Base-by-base conservation (phyloP, 2,329 filamentous ascomycete genomes). In the Aspergillus sp. region DNA sequence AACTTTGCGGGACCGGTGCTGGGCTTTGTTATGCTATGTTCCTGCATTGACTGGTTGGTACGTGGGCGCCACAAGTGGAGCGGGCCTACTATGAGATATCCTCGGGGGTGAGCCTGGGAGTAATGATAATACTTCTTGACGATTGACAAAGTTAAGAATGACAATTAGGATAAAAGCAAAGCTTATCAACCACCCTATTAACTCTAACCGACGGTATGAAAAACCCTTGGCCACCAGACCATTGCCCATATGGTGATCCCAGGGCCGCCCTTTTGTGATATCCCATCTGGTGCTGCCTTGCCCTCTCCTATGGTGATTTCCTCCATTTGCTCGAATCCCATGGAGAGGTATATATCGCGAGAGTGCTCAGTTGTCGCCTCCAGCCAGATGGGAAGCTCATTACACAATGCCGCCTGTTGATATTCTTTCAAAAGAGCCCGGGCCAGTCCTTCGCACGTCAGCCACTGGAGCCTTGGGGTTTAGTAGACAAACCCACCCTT, bases 1-100 rank as follows among this genome's bases (percentile, higher is more conserved):
- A 74, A 75, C 37, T 74, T 73, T 56, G 69, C 63, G 0, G 65
- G 63, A 1, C 66, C 66, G 3, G 65, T 68, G 45, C 58, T 68
- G 33, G 63, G 64, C 0, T 64, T 64, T 39, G 57, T 68, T 12
- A 67, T 66, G 61, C 17, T 68, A 2, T 66, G 66, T 52, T 64
- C 63, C 2, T 57, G 58, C 49, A 60, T 35, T 0, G 65, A 68
- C 55, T 68, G 66, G 66, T n/a, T 68, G 40, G 35, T 67, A 12
- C 59, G 63, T 3, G 66, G 66, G 17, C 57, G 65, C 35, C 53
- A 63, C 44, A 68, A 64, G 46, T 68, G 62, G 65, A 27, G 60
- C 49, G 65, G 65, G 7, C 66, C 65, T n/a, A 64, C 52, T 2
- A 60, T 65, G 52, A 56, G 54, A 31, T 62, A 60, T 54, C 47